phyloP scores from a whole-genome alignment of 208 protist genomes.

The Crithidia sp. region DNA sequence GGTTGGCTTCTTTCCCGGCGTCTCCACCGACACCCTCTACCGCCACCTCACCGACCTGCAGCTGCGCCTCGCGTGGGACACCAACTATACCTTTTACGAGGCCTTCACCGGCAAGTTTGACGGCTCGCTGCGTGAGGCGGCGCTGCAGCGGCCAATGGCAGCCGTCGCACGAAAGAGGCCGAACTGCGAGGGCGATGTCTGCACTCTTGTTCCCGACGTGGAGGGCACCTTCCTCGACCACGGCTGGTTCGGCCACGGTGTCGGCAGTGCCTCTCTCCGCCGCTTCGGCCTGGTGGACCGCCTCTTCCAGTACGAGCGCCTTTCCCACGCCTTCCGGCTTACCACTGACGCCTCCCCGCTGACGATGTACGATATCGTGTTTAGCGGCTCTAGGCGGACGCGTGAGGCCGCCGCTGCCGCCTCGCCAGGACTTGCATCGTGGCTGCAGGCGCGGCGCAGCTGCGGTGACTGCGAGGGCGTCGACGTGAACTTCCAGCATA shows the following conservation, averaged over 20 bases:
- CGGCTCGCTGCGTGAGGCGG: not conserved
- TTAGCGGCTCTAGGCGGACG: conserved; percentile 35
- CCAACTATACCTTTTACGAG: conserved; percentile 63
- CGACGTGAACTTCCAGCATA: conserved; percentile 70
- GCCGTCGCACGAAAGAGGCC: conserved; percentile 35
- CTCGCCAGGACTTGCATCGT: conserved; percentile 15
- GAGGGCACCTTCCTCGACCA: conserved; percentile 30
- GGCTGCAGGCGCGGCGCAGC: conserved; percentile 4
- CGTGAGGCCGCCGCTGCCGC: conserved; percentile 4
- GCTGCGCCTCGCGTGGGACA: conserved; percentile 53
- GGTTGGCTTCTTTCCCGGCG: conserved; percentile 56
- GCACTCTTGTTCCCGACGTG: conserved; percentile 47
- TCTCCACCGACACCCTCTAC: conserved; percentile 37
- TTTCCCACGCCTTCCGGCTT: conserved; percentile 26
- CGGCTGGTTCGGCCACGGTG: conserved; percentile 57
- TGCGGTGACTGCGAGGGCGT: conserved; percentile 35
- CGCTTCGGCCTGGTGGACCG: conserved; percentile 55
- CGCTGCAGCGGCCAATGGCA: conserved; percentile 31
- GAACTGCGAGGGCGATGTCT: conserved; percentile 35
- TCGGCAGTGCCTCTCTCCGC: conserved; percentile 44
- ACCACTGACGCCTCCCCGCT: not conserved
- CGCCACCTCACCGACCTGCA: conserved; percentile 50
- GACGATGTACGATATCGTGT: conserved; percentile 61
- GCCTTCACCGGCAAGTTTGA: conserved; percentile 21
- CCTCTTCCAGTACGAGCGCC: conserved; percentile 63